Conservation (phyloP, 192 early-diverging fungal genomes). For the Geranomyces variabilis region DNA sequence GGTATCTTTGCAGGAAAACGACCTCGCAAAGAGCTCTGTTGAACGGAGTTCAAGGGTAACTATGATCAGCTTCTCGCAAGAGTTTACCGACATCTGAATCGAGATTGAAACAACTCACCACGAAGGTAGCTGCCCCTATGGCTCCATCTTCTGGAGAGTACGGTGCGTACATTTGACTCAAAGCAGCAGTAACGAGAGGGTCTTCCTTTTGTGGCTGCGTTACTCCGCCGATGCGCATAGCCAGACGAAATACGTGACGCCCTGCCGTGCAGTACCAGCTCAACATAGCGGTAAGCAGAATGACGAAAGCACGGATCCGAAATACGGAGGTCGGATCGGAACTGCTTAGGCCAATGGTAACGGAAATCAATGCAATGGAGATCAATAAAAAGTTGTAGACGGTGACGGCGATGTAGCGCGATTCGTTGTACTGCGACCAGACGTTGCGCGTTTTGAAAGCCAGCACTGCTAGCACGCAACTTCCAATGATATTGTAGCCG, state of each 20-base stretch:
- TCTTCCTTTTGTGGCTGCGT: neutral
- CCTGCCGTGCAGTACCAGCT: neutral
- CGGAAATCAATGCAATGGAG: neutral
- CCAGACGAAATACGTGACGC: neutral
- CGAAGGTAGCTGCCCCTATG: neutral
- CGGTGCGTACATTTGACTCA: neutral
- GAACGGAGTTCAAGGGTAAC: neutral
- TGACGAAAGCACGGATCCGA: constrained; percentile 14
- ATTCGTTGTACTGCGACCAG: constrained; percentile 24
- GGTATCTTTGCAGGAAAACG: constrained; percentile 1
- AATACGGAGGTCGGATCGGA: neutral
- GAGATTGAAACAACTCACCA: neutral
- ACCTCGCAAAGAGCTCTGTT: neutral
- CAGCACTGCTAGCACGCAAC: neutral
- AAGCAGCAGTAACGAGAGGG: neutral
- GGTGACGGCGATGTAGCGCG: constrained; percentile 9
- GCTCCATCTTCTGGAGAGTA: neutral
- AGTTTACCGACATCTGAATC: neutral
- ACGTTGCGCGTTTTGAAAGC: constrained; percentile 16
- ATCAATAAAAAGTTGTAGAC: constrained; percentile 11
- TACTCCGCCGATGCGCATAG: neutral
- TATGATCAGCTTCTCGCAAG: neutral
- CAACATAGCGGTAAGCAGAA: neutral
- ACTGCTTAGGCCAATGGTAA: neutral
- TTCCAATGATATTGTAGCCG: neutral